Base-by-base conservation (phyloP, 2,329 filamentous ascomycete species). In the Venturia aucupariae region DNA sequence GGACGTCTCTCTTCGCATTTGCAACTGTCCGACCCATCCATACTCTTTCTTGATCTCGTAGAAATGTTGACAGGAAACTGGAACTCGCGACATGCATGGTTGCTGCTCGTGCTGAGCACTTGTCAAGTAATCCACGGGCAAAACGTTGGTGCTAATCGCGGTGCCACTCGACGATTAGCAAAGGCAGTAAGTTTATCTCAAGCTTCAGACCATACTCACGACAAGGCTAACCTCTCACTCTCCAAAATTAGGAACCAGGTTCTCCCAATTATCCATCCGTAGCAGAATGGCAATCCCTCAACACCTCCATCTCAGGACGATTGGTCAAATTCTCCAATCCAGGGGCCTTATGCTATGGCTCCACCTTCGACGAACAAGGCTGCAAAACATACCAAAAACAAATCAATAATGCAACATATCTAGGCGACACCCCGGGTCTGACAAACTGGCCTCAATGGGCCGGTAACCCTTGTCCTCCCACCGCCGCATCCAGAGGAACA, bases 241-340 rank as follows among this genome's bases (percentile, higher is more conserved):
- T 8, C 10, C 10, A 15, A 24, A 8, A 39, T n/a, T 24, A 60
- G 59, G 38, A 39, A 6, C 35, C 27, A 42, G 41, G 41, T 11
- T 27, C 60, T 8, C 6, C 44, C 3, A 44, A 39, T 17, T 65
- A 46, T 30, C 64, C 64, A n/a, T 65, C 64, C 6, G n/a, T 22
- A n/a, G 41, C 27, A 5, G 46, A 59, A 54, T 65, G 64, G 64
- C n/a, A 32, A 38, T 35, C 60, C 24, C 54, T 65, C 44, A 65
- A 65, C 22, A 39, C 41, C 27, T 38, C 38, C 10, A 46, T 65
- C 15, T 35, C 30, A 5, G 64, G 64, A 10, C 51, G 51, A n/a
- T 32, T 65, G 22, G 10, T 64, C n/a, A 62, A 54, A 17, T 39
- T 60, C 10, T 7, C 13, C 27, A 27, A 64, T 6, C 64, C 64